Base-by-base conservation (phyloP, 176 grass and related monocot genomes). In the Carex parvula region DNA sequence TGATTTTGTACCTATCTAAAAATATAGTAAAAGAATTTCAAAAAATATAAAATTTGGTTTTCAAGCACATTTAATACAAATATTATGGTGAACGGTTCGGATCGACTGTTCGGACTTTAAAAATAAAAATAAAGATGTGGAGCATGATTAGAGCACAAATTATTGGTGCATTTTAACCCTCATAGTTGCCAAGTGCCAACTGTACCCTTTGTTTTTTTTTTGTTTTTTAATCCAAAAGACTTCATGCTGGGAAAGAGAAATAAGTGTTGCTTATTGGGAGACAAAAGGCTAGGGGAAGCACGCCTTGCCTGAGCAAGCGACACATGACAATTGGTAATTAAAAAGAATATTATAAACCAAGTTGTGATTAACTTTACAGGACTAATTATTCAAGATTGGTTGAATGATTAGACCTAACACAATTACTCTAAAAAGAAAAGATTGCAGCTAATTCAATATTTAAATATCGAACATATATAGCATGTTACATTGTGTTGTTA, bases 361-460 rank as follows among this genome's bases (percentile, higher is more conserved):
- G 68, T 71, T 71, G 39, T 46, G 68, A 71, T 71, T 71, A 46
- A 71, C 46, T 70, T n/a, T 70, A 18, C 32, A 21, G 3, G 18
- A 48, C 2, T 21, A 26, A 26, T 26, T 8, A 71, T 41, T 6
- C 16, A 71, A 44, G 18, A 71, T 71, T 46, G 13, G 68, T 71
- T 71, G 39, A 20, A 71, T 71, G 39, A 71, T 71, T 71, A 39
- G 64, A 71, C 68, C 68, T 71, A 71, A 46, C 68, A 44, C 68
- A 42, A 71, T 71, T 48, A 22, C 39, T 71, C 30, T 14, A 33
- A 33, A 33, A 39, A 18, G 2, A 41, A 70, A 41, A 41, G 30
- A 37, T 70, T 41, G 33, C 33, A 18, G 15, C 66, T 44, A 70
- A 70, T 4, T 42, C 16, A 11, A 71, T 33, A 6, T 20, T 9